Conservation (phyloP, 345 rosid species). For the Eucalyptus shirleyi region DNA sequence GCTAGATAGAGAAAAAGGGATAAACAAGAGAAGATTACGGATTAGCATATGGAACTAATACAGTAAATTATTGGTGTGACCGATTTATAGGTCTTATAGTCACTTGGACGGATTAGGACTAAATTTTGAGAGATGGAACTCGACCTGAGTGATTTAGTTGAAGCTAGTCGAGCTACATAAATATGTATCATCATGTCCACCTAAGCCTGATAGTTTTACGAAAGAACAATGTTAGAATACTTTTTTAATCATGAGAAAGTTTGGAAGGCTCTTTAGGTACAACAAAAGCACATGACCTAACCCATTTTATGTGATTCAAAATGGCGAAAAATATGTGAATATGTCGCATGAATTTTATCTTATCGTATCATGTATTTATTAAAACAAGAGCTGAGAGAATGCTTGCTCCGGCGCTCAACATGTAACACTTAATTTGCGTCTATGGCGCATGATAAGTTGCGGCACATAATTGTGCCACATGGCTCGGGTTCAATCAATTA, state of each 20-base stretch:
- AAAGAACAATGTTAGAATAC: neutral
- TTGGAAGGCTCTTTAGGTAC: neutral
- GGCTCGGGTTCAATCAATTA: neutral
- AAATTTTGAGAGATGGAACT: neutral
- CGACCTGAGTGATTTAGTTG: neutral
- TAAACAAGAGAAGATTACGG: no score
- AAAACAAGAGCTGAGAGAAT: no score
- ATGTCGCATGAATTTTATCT: neutral
- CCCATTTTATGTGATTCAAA: neutral
- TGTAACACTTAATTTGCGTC: no score
- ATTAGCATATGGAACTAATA: neutral
- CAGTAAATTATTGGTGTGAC: neutral
- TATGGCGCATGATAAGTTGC: no score
- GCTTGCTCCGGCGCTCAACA: no score
- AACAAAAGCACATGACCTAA: neutral
- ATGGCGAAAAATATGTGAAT: neutral
- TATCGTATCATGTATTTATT: neutral
- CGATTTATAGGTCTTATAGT: neutral
- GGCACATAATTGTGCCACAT: no score
- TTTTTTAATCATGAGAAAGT: neutral
- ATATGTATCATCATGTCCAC: fast-evolving
- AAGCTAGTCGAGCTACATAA: neutral
- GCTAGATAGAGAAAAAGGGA: no score
- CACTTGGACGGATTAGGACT: neutral
- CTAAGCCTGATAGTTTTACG: fast-evolving